Conservation (phyloP, 2,329 filamentous ascomycete genomes). For the Colletotrichum gigasporum region DNA sequence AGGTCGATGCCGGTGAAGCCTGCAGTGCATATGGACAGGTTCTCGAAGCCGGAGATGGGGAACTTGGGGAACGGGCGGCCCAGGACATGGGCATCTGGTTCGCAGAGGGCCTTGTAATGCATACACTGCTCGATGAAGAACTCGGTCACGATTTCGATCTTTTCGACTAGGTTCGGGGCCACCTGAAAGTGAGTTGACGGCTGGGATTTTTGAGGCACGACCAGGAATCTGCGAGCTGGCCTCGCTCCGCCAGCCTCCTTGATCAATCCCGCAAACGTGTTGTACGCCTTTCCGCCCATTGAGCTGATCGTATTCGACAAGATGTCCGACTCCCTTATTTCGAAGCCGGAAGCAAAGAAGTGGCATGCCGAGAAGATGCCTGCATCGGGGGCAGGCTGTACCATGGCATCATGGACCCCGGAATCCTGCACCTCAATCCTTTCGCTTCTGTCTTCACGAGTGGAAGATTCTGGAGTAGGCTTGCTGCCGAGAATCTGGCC, state of each 20-base stretch:
- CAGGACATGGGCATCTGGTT: conserved; percentile 75
- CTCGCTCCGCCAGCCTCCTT: conserved; percentile 40
- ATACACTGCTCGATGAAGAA: conserved; percentile 95
- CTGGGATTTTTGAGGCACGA: conserved; percentile 63
- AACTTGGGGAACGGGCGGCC: conserved; percentile 80
- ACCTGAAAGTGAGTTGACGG: conserved; percentile 53
- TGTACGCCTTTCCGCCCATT: conserved; percentile 55
- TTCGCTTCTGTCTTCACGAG: conserved; percentile 10
- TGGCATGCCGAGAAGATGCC: conserved; percentile 64
- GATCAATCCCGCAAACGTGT: conserved; percentile 52
- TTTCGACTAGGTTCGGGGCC: conserved; percentile 46
- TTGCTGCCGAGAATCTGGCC: conserved; percentile 77
- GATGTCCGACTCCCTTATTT: conserved; percentile 57
- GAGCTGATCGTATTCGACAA: conserved; percentile 58
- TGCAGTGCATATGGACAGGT: conserved; percentile 80
- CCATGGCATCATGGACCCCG: conserved; percentile 39
- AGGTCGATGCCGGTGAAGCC: conserved; percentile 87
- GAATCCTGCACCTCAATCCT: conserved; percentile 39
- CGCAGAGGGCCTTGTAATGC: conserved; percentile 75
- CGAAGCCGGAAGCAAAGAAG: conserved; percentile 71
- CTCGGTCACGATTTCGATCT: conserved; percentile 75
- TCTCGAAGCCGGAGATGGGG: conserved; percentile 74
- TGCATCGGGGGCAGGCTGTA: conserved; percentile 35
- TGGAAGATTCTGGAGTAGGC: conserved; percentile 10
- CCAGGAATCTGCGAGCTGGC: conserved; percentile 55